Evolutionary conservation across 257 asterid species (phyloP).

Genomic region (Lycium ferocissimum): DNA sequence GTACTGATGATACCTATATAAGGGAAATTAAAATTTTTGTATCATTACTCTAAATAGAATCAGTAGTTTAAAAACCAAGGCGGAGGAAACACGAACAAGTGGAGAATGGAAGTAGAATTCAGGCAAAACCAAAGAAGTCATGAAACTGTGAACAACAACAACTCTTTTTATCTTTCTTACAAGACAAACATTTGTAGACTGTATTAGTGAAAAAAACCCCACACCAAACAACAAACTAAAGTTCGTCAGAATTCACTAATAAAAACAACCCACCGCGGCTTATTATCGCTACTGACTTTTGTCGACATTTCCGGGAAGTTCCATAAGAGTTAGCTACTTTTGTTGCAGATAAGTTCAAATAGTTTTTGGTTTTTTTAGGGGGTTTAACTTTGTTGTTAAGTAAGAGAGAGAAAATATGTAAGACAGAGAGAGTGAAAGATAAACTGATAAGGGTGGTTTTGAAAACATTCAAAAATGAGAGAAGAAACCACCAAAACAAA

Average conservation of each 20-base stretch:
- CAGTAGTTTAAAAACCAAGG: no score
- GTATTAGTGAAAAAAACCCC: slow-evolving; percentile 1
- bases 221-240: slow-evolving; percentile 38
- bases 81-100: background rate
- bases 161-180: background rate
- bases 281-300: slow-evolving; percentile 46
- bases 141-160: slow-evolving; percentile 34
- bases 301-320: slow-evolving; percentile 43
- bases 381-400: background rate
- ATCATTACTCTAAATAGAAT: background rate
- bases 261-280: slow-evolving; percentile 46
- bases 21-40: background rate
- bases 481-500: slow-evolving; percentile 39
- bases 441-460: background rate
- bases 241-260: slow-evolving; percentile 15
- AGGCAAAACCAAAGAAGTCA: slow-evolving; percentile 7
- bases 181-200: background rate
- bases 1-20: background rate
- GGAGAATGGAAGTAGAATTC: background rate
- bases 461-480: background rate
- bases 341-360: slow-evolving; percentile 64
- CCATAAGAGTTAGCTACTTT: background rate
- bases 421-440: slow-evolving; percentile 30
- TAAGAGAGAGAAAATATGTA: background rate
- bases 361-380: slow-evolving; percentile 36